These are phyloP conservation scores for Leccinum incarnatum DNA, from an alignment of 768 basidiomycete genomes.

Conservation along the genomic window DNA sequence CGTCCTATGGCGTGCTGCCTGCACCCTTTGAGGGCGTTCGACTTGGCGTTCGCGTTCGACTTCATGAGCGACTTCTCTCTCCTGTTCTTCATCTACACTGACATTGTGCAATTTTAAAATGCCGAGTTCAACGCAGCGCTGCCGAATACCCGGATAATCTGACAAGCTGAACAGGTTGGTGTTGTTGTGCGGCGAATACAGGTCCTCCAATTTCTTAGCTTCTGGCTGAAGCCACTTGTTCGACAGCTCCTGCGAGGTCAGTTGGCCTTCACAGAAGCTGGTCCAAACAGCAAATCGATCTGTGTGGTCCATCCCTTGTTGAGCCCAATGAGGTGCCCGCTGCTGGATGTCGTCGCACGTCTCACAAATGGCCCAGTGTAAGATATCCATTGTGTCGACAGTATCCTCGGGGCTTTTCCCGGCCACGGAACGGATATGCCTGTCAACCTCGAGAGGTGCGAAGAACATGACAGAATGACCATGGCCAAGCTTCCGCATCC, in stretches of 20 bases:
- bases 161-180: not conserved
- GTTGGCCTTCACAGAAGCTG: slow-evolving; percentile 8
- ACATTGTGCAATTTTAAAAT: slow-evolving; percentile 7
- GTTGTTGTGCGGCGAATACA: not conserved
- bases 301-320: slow-evolving; percentile 41
- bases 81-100: slow-evolving; percentile 43
- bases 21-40: not conserved
- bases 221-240: slow-evolving; percentile 40
- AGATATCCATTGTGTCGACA: slow-evolving; percentile 32
- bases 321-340: slow-evolving; percentile 41
- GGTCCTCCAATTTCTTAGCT: slow-evolving; percentile 35
- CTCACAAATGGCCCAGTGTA: slow-evolving; percentile 45
- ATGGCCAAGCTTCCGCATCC: slow-evolving; percentile 49
- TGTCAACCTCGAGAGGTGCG: slow-evolving; percentile 45
- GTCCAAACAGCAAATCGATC: slow-evolving; percentile 27
- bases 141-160: slow-evolving; percentile 18
- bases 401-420: slow-evolving; percentile 3
- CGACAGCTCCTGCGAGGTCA: slow-evolving; percentile 10
- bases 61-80: slow-evolving; percentile 43
- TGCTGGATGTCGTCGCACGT: slow-evolving; percentile 42
- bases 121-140: slow-evolving; percentile 31
- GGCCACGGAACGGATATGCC: slow-evolving; percentile 32
- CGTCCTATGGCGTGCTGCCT: not conserved
- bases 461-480: slow-evolving; percentile 50
- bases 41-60: not conserved